Percentiles rank a stretch among this genome's conserved stretches.
Evolutionary conservation across 148 eudicot species (phyloP).

Genomic region (Camellia japonica): DNA sequence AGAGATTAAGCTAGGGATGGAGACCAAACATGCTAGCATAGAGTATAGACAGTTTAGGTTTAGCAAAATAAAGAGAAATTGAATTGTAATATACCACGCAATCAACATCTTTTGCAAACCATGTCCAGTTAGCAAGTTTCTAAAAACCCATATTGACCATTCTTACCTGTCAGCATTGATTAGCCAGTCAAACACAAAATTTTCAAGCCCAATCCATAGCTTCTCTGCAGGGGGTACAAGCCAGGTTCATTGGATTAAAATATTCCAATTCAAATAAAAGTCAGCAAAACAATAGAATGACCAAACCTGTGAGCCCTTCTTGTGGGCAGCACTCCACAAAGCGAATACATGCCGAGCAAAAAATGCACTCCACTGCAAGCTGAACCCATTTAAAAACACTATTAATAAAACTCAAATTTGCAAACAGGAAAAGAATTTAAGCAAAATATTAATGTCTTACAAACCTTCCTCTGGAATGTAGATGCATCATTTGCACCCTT

Average conservation of each 20-base stretch:
- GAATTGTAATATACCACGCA: background rate
- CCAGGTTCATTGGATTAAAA: constrained; percentile 18
- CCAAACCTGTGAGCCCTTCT: constrained; percentile 95
- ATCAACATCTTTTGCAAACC: background rate
- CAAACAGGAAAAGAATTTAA: background rate
- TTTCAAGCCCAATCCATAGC: constrained; percentile 97
- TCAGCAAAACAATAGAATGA: constrained; percentile 5
- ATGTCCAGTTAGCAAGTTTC: background rate
- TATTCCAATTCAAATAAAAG: constrained; percentile 4
- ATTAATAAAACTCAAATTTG: background rate
- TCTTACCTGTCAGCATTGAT: constrained; percentile 97
- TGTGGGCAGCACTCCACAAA: constrained; percentile 98
- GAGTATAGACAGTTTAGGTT: background rate
- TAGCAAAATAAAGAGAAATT: constrained; percentile 1
- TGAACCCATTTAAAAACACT: constrained; percentile 30
- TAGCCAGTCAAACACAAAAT: constrained; percentile 97
- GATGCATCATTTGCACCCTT: constrained; percentile 97
- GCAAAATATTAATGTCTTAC: constrained; percentile 16
- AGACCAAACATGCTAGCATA: background rate
- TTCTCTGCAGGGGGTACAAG: constrained; percentile 59
- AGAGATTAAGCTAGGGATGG: background rate
- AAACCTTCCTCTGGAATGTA: constrained; percentile 96
- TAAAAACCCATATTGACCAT: constrained; percentile 10
- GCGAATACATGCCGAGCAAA: constrained; percentile 99
- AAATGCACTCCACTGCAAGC: constrained; percentile 99